phyloP scores from a whole-genome alignment of 306 rosid species.

The Clitoria ternatea region DNA sequence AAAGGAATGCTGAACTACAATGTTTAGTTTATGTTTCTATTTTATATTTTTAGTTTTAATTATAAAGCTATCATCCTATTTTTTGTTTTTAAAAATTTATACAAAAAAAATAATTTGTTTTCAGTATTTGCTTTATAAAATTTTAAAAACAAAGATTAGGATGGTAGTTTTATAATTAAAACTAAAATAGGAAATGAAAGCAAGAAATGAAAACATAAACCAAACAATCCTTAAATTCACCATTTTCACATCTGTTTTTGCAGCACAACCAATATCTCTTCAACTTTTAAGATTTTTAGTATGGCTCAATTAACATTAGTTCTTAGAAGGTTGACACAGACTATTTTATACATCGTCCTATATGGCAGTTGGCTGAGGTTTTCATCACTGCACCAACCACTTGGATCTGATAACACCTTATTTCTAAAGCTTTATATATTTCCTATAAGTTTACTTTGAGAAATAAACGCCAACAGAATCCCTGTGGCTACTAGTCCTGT shows the following conservation, averaged over 20 bases:
- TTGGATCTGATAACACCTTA: neutral
- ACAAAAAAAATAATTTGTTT: too few relatives aligned
- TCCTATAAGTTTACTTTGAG: neutral
- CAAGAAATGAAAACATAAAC: too few relatives aligned
- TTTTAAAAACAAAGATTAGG: too few relatives aligned
- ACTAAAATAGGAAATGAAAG: too few relatives aligned
- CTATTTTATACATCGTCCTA: neutral
- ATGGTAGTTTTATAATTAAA: too few relatives aligned
- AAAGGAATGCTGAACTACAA: neutral
- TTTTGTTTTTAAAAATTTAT: too few relatives aligned
- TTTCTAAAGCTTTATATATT: conserved; percentile 4
- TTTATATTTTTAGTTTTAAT: too few relatives aligned
- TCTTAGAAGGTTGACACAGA: conserved; percentile 1
- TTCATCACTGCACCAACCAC: neutral
- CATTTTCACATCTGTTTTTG: neutral
- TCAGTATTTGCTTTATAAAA: too few relatives aligned
- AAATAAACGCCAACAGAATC: neutral
- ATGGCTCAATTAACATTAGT: neutral
- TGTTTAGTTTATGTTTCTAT: too few relatives aligned
- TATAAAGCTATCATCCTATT: too few relatives aligned
- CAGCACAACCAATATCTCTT: neutral
- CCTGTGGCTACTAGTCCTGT: conserved; percentile 1
- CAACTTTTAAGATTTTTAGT: neutral
- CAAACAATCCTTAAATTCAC: too few relatives aligned
- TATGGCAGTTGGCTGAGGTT: neutral